Percentiles rank a stretch among this genome's conserved stretches.
Conservation (phyloP, 2,329 filamentous ascomycete genomes). For the Mollisiaceae sp. region DNA sequence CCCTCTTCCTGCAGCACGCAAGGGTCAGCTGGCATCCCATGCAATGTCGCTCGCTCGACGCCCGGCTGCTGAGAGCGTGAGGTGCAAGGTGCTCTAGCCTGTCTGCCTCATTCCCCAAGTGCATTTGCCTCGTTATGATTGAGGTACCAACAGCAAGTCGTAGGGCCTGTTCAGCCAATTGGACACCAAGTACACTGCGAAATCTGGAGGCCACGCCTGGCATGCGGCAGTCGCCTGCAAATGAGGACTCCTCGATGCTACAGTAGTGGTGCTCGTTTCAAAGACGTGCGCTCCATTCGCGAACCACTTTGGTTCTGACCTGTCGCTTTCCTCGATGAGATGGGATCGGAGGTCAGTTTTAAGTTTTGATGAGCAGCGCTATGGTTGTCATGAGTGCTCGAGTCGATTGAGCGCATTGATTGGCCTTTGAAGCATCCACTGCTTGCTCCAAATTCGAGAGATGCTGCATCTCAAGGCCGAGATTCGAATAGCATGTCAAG, state of each 20-base stretch:
- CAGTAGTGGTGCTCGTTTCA: not conserved
- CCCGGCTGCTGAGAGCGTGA: not conserved
- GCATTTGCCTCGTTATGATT: constrained; percentile 2
- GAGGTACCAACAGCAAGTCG: constrained; percentile 3
- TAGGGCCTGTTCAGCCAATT: constrained; percentile 3
- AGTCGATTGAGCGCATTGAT: constrained; percentile 1
- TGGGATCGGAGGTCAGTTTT: not conserved
- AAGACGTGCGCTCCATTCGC: not conserved
- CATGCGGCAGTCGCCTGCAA: constrained; percentile 8
- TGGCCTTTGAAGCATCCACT: constrained; percentile 1
- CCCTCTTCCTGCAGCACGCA: not conserved
- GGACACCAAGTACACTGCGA: not conserved
- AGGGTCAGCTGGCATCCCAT: constrained; percentile 11
- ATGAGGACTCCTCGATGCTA: not conserved
- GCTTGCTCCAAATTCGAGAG: not conserved
- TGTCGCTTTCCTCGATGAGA: not conserved
- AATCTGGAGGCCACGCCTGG: not conserved
- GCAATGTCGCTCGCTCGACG: constrained; percentile 5
- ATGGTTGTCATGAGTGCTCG: not conserved
- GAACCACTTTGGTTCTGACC: constrained; percentile 7
- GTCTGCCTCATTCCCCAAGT: constrained; percentile 7
- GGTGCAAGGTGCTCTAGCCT: constrained; percentile 4
- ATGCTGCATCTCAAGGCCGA: not conserved
- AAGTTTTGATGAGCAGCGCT: not conserved
- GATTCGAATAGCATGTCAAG: not conserved